phyloP scores from a whole-genome alignment of 2,329 filamentous ascomycete genomes.

The Fonsecaea monophora region DNA sequence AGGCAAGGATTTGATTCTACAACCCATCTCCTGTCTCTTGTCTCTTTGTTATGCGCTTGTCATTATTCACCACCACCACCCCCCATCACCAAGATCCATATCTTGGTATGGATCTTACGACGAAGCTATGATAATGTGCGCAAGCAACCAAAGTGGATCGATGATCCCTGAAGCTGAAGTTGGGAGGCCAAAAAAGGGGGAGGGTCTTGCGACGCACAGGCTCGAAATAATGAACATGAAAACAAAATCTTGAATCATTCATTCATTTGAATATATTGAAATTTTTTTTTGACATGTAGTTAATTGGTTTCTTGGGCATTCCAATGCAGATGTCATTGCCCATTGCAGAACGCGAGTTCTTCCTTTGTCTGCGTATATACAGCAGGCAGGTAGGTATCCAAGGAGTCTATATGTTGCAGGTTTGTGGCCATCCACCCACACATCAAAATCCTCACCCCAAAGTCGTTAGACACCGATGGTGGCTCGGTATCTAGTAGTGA shows the following conservation, averaged over 20 bases:
- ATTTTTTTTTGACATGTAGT: neutral
- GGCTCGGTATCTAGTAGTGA: neutral
- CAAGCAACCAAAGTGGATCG: no score
- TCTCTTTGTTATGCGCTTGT: neutral
- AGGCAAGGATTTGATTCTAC: neutral
- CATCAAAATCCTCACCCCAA: neutral
- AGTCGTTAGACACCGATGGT: neutral
- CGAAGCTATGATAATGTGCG: no score
- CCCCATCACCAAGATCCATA: neutral
- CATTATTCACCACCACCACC: no score
- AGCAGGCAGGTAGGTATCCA: neutral
- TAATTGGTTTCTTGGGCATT: no score
- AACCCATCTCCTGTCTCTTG: neutral
- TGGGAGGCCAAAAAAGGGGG: no score
- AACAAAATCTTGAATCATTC: no score
- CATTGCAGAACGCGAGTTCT: slow-evolving; percentile 7
- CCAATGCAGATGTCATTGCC: neutral
- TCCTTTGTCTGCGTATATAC: neutral
- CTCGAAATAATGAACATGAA: no score
- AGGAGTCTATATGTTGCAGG: neutral
- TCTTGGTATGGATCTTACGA: neutral
- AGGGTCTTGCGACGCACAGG: no score
- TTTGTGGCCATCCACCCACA: neutral
- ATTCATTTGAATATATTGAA: no score
- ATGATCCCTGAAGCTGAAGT: no score